Evolutionary conservation across 495 filamentous ascomycete species (phyloP).

Genomic region (Aspergillus asperescens): DNA sequence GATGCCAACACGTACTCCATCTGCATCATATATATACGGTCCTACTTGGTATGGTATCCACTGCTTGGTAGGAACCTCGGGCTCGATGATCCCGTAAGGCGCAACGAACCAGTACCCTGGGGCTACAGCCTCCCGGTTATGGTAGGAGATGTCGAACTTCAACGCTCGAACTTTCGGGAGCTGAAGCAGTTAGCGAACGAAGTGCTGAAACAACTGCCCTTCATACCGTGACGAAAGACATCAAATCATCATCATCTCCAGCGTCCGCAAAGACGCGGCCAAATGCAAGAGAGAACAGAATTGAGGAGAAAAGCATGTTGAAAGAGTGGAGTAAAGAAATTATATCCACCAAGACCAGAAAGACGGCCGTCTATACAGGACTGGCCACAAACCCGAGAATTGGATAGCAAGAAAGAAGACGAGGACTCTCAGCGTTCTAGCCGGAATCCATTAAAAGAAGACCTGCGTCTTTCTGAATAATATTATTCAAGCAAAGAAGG

Average conservation of each 20-base stretch:
- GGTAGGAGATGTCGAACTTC: conserved; percentile 23
- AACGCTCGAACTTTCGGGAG: conserved; percentile 24
- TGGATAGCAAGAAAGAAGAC: neutral
- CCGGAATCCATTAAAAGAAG: neutral
- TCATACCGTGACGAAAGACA: conserved; percentile 38
- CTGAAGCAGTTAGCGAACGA: conserved; percentile 15
- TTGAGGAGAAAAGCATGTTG: conserved; percentile 27
- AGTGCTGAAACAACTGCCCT: neutral
- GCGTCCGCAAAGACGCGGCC: conserved; percentile 26
- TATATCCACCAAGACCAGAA: no score
- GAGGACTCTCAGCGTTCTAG: neutral
- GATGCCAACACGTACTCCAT: conserved; percentile 23
- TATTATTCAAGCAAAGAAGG: conserved; percentile 1
- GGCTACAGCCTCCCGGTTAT: conserved; percentile 18
- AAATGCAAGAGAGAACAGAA: conserved; percentile 26
- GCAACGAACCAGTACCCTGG: conserved; percentile 44
- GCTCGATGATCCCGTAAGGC: conserved; percentile 35
- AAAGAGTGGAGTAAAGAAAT: conserved; percentile 27
- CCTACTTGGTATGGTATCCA: conserved; percentile 41
- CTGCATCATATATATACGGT: conserved; percentile 41
- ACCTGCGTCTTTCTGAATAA: neutral
- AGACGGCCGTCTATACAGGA: neutral
- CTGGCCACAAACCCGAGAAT: neutral
- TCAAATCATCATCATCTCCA: conserved; percentile 32
- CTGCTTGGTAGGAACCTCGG: conserved; percentile 22